Evolutionary conservation across 257 asterid genomes (phyloP).

Genomic region (Eustoma russellianum): DNA sequence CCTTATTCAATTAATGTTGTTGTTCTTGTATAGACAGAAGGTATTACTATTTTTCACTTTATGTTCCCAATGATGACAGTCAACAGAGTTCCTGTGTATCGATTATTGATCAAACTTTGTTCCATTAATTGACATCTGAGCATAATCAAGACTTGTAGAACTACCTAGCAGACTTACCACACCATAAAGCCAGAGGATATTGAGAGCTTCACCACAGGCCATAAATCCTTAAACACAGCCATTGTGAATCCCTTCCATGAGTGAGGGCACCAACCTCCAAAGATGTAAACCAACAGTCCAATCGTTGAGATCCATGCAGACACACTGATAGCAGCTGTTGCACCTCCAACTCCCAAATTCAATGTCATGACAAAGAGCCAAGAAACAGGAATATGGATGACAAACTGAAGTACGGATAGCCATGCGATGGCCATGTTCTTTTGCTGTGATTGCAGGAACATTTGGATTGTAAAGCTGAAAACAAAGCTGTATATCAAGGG

Average conservation of each 20-base stretch:
- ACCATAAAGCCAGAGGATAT: conserved; percentile 77
- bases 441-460: conserved; percentile 90
- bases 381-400: conserved; percentile 62
- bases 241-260: conserved; percentile 67
- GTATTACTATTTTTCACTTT: no score
- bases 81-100: no score
- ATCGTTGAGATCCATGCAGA: conserved; percentile 55
- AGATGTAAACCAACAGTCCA: conserved; percentile 62
- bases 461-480: conserved; percentile 60
- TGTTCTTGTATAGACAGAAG: no score
- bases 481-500: conserved; percentile 35
- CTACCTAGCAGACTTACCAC: conserved; percentile 37
- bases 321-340: conserved; percentile 59
- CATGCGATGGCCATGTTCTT: conserved; percentile 70
- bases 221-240: conserved; percentile 60
- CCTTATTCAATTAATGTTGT: no score
- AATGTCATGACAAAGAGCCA: conserved; percentile 49
- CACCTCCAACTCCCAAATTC: conserved; percentile 57
- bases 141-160: no score
- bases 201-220: conserved; percentile 81
- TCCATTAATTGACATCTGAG: no score
- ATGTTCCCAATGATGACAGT: no score
- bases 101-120: no score
- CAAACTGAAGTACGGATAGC: conserved; percentile 40
- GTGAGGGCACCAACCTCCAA: conserved; percentile 82